These are phyloP conservation scores for Metschnikowia rubicola DNA, from an alignment of 805 yeast genomes.

Conservation along the genomic window DNA sequence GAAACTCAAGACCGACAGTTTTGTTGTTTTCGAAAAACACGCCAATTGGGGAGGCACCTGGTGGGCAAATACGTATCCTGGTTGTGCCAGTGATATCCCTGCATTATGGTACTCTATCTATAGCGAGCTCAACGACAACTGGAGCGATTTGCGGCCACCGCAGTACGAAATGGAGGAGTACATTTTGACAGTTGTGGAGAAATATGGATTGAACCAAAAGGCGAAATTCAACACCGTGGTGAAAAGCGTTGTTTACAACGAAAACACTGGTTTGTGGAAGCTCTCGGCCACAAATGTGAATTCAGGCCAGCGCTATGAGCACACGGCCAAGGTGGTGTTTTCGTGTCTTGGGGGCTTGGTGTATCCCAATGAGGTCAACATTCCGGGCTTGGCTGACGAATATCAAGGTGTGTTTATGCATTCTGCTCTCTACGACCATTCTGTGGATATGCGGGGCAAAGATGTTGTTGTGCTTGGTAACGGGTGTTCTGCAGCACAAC, in stretches of 20 bases:
- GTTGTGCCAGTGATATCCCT: constrained; percentile 44
- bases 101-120: constrained; percentile 39
- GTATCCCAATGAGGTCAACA: constrained; percentile 27
- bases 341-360: constrained; percentile 38
- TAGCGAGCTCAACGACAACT: constrained; percentile 31
- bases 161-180: constrained; percentile 43
- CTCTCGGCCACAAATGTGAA: constrained; percentile 23
- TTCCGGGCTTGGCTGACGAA: constrained; percentile 31
- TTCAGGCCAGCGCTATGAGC: constrained; percentile 31
- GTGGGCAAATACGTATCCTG: constrained; percentile 45
- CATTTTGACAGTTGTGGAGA: constrained; percentile 29
- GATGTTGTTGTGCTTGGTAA: constrained; percentile 39
- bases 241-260: constrained; percentile 22
- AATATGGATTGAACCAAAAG: constrained; percentile 23
- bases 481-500: constrained; percentile 42
- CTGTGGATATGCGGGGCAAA: constrained; percentile 31
- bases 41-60: constrained; percentile 42
- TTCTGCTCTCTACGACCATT: constrained; percentile 38
- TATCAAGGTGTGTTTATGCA: constrained; percentile 40
- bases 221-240: constrained; percentile 25
- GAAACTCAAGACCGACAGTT: constrained; percentile 27
- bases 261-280: constrained; percentile 27
- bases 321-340: constrained; percentile 26
- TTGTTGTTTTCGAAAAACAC: constrained; percentile 37
- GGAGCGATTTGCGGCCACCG: constrained; percentile 40